Base-by-base conservation (phyloP, 2,329 filamentous ascomycete species). In the Neonectria ditissima region DNA sequence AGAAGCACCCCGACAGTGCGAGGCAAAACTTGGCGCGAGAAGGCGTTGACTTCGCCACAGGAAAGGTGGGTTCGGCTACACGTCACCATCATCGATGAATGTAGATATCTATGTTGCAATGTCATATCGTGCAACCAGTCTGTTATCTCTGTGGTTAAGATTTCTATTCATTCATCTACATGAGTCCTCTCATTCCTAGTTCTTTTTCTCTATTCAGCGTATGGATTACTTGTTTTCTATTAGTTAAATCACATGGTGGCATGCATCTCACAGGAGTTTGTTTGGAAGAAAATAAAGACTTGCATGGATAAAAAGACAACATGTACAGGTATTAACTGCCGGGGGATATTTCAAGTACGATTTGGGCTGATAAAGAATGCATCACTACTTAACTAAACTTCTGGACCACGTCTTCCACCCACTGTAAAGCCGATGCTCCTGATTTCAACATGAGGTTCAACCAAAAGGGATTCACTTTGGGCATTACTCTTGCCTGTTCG, bases 1-100 rank as follows among this genome's bases (percentile, higher is more conserved):
- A 76, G 57, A 79, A 78, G 68, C 71, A 77, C 13, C 71, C 74
- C 2, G 55, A 68, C 26, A 72, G 72, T 16, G 50, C 65, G 26
- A 68, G 72, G 55, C 69, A 75, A 34, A 73, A 67, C 45, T 43
- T 76, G 18, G 68, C 75, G 59, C 67, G 66, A 34, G 32, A 73
- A 26, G 74, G 75, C 6, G 30, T 76, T 32, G 67, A 75, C 18
- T 45, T 73, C 1, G 70, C 75, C 8, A 34, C 69, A 9, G 62
- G 48, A 16, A 69, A 67, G 53, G 67, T 68, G 11, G 59, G 34
- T 1, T 16, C 57, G 11, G 14, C 55, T 59, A 51, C 53, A 20
- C 65, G 39, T 45, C 70, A 59, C 44, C 60, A 44, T 2, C 47
- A 30, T 37, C 41, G 4, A 50, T 51, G 28, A 54, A 54, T 43